phyloP scores from a whole-genome alignment of 169 alveolate genomes.

The Condylostoma magnum region DNA sequence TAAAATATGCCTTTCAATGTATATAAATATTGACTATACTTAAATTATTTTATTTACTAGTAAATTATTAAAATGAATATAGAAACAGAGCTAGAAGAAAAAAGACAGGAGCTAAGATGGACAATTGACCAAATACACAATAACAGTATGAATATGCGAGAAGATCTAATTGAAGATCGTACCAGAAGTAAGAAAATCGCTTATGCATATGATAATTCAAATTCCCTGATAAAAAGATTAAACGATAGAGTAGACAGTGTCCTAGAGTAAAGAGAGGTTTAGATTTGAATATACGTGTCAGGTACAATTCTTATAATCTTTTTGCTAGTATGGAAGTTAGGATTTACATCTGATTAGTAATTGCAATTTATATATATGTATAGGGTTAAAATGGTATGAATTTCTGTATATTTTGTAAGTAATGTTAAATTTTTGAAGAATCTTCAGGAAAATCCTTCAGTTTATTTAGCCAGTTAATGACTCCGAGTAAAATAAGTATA shows the following conservation, averaged over 20 bases:
- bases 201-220: constrained; percentile 18
- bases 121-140: background rate
- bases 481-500: too few relatives aligned
- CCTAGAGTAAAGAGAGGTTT: constrained; percentile 8
- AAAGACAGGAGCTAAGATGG: background rate
- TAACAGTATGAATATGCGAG: background rate
- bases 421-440: too few relatives aligned
- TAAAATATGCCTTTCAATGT: too few relatives aligned
- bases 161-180: background rate
- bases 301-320: constrained; percentile 8
- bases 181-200: constrained; percentile 1
- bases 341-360: too few relatives aligned
- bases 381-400: too few relatives aligned
- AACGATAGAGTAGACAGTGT: constrained; percentile 3
- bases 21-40: too few relatives aligned
- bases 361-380: too few relatives aligned
- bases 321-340: constrained; percentile 7
- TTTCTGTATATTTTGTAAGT: too few relatives aligned
- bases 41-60: too few relatives aligned
- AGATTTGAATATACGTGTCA: constrained; percentile 6
- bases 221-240: background rate
- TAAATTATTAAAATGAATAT: constrained; percentile 4
- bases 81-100: background rate
- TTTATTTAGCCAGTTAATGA: too few relatives aligned
- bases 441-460: too few relatives aligned